These are phyloP conservation scores for Exophiala phaeomuriformis DNA, from an alignment of 2,329 filamentous ascomycete species.

Conservation along the genomic window DNA sequence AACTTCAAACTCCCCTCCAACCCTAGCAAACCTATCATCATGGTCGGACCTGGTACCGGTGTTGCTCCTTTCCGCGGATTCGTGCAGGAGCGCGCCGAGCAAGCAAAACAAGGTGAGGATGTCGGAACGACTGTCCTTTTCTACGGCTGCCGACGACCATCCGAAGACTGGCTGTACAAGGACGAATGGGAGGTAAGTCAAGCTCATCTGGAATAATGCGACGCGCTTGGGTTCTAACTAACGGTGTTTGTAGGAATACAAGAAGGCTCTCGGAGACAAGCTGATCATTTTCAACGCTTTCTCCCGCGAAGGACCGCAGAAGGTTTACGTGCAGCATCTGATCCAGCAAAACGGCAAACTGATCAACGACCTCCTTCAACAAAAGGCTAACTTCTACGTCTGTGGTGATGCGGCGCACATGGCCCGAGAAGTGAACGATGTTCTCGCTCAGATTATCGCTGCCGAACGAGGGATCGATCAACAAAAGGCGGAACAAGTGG, in stretches of 20 bases:
- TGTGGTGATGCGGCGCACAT: constrained; percentile 97
- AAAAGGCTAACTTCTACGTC: constrained; percentile 91
- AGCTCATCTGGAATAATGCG: neutral
- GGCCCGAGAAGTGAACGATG: constrained; percentile 84
- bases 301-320: constrained; percentile 77
- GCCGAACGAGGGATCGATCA: constrained; percentile 75
- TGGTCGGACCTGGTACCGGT: constrained; percentile 93
- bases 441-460: constrained; percentile 79
- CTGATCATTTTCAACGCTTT: constrained; percentile 91
- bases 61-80: constrained; percentile 95
- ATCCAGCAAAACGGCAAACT: constrained; percentile 75
- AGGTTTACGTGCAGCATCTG: constrained; percentile 95
- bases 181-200: constrained; percentile 81
- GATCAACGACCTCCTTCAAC: constrained; percentile 75
- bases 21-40: constrained; percentile 85
- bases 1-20: constrained; percentile 99
- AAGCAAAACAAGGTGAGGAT: constrained; percentile 68
- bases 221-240: constrained; percentile 23
- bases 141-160: constrained; percentile 81
- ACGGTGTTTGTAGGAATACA: constrained; percentile 59
- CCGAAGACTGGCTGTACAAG: constrained; percentile 89
- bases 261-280: constrained; percentile 73
- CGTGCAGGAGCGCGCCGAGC: constrained; percentile 82
- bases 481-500: constrained; percentile 86
- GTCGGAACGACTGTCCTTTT: constrained; percentile 87